Evolutionary conservation across 306 rosid species (phyloP).

Genomic region (Corylus avellana): DNA sequence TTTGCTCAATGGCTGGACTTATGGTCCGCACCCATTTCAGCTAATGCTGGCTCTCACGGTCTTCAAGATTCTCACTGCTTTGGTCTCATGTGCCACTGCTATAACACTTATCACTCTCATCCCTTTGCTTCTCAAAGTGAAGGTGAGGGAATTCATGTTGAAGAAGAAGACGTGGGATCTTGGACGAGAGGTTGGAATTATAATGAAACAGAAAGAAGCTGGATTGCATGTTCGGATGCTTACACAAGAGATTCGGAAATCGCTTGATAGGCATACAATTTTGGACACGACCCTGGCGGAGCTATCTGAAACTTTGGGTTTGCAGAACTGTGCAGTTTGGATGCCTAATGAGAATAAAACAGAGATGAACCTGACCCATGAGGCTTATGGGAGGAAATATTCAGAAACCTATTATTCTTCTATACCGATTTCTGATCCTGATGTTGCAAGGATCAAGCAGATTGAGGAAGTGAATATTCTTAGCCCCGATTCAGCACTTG

Average conservation of each 20-base stretch:
- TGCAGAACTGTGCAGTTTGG: conserved; percentile 98
- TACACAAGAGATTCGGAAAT: conserved; percentile 97
- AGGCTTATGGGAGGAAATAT: conserved; percentile 62
- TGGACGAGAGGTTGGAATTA: conserved; percentile 86
- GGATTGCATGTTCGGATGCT: conserved; percentile 97
- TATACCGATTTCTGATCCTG: conserved; percentile 69
- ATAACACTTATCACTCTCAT: conserved; percentile 91
- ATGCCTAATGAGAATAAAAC: conserved; percentile 89
- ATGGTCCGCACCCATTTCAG: conserved; percentile 95
- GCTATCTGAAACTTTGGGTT: conserved; percentile 83
- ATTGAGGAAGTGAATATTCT: conserved; percentile 68
- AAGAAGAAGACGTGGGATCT: conserved; percentile 99
- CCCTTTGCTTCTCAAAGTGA: conserved; percentile 95
- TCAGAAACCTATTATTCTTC: conserved; percentile 43
- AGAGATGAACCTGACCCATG: conserved; percentile 84
- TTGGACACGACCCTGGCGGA: conserved; percentile 85
- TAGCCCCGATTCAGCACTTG: conserved; percentile 67
- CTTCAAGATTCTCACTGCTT: conserved; percentile 91
- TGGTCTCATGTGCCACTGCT: conserved; percentile 98
- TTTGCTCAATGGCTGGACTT: conserved; percentile 97
- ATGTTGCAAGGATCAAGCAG: conserved; percentile 63
- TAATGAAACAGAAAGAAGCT: conserved; percentile 84
- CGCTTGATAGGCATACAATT: conserved; percentile 85
- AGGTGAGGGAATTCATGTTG: conserved; percentile 95
- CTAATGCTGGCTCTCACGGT: conserved; percentile 94